phyloP scores from a whole-genome alignment of 2,329 filamentous ascomycete species.

The Scedosporium minutisporum region DNA sequence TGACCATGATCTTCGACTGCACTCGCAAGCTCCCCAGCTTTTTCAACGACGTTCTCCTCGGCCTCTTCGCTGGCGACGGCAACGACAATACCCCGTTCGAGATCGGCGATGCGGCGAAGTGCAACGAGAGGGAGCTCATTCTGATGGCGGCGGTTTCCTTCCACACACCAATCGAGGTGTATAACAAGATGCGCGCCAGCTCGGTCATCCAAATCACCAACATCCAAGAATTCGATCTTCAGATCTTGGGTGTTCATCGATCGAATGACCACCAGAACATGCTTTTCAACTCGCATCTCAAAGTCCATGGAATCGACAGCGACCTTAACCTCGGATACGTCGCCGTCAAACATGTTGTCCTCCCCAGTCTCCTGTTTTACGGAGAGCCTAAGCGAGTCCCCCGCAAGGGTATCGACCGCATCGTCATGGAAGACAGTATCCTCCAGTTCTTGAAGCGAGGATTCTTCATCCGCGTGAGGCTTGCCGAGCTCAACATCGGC shows the following conservation, averaged over 20 bases:
- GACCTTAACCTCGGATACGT: not conserved
- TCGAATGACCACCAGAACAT: slow-evolving; percentile 21
- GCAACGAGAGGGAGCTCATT: not conserved
- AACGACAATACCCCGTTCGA: not conserved
- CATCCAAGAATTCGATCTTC: slow-evolving; percentile 46
- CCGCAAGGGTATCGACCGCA: slow-evolving; percentile 21
- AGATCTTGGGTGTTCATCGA: slow-evolving; percentile 44
- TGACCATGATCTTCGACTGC: slow-evolving; percentile 48
- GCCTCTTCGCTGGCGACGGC: not conserved
- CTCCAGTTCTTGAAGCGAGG: slow-evolving; percentile 48
- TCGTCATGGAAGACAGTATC: slow-evolving; percentile 58
- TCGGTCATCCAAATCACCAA: slow-evolving; percentile 29
- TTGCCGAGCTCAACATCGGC: slow-evolving; percentile 52
- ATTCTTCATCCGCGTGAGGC: slow-evolving; percentile 47
- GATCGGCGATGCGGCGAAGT: not conserved
- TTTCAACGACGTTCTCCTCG: slow-evolving; percentile 66
- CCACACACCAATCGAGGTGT: not conserved
- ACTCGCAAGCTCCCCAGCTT: slow-evolving; percentile 54
- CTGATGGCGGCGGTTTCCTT: not conserved
- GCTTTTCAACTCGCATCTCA: not conserved
- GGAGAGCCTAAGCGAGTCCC: slow-evolving; percentile 6
- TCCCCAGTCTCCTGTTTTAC: slow-evolving; percentile 39
- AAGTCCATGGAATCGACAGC: not conserved
- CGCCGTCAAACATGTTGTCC: slow-evolving; percentile 21
- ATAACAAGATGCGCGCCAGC: not conserved